Conservation (phyloP, 495 filamentous ascomycete genomes). For the Neurospora hispaniola region DNA sequence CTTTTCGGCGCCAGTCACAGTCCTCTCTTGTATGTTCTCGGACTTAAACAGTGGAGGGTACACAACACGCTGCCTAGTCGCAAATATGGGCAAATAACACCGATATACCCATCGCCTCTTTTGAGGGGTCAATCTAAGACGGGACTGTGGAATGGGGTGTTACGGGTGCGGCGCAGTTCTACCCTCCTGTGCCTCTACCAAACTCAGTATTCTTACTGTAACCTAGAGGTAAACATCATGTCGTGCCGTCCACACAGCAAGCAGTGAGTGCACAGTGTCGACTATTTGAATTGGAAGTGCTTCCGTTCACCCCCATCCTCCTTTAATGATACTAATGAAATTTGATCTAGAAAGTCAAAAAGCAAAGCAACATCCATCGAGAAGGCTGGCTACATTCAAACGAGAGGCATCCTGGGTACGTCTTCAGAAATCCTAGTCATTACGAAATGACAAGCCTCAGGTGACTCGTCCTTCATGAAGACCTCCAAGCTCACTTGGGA, state of each 20-base stretch:
- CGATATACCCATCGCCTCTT: background rate
- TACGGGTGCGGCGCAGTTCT: background rate
- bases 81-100: background rate
- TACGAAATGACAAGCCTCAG: background rate
- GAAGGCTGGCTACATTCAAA: no score
- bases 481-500: background rate
- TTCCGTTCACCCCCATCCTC: background rate
- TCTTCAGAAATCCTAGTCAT: background rate
- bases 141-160: background rate
- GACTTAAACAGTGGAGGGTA: background rate
- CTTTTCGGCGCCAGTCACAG: background rate
- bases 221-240: background rate
- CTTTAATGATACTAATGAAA: background rate
- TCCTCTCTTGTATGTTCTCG: background rate
- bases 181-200: background rate
- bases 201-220: background rate
- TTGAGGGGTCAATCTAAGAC: background rate
- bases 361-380: background rate
- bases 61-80: background rate
- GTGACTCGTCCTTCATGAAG: background rate
- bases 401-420: background rate
- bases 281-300: background rate
- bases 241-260: background rate
- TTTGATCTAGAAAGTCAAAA: background rate
- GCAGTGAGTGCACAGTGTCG: background rate